These are phyloP conservation scores for Solanum rostratum DNA, from an alignment of 257 asterid genomes.

Conservation along the genomic window DNA sequence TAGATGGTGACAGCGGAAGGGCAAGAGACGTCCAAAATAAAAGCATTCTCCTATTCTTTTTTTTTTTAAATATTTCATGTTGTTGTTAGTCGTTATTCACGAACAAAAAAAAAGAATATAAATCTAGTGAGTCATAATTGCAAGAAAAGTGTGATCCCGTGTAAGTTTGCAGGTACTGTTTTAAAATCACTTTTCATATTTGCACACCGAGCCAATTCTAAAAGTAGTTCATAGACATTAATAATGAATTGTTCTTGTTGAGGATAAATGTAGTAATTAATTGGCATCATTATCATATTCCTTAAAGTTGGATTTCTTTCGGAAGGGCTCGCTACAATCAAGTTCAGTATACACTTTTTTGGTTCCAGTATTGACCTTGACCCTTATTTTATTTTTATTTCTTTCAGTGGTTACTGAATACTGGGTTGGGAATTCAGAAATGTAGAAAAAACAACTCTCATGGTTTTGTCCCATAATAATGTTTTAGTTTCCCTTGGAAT, in stretches of 20 bases:
- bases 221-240: neutral
- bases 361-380: neutral
- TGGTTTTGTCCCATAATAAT: neutral
- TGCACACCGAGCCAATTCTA: neutral
- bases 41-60: neutral
- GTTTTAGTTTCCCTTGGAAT: neutral
- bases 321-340: neutral
- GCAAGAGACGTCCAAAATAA: neutral
- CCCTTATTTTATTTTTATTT: neutral
- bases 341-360: neutral
- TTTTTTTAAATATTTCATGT: neutral
- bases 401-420: neutral
- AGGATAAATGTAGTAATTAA: neutral
- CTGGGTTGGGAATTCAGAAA: neutral
- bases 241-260: neutral
- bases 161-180: neutral
- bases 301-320: neutral
- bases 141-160: neutral
- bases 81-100: neutral
- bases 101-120: neutral
- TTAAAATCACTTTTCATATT: neutral
- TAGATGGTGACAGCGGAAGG: neutral
- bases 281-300: neutral
- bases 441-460: neutral
- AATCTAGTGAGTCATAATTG: neutral